Conservation (phyloP, 148 eudicot species). For the Persicaria tinctoria region DNA sequence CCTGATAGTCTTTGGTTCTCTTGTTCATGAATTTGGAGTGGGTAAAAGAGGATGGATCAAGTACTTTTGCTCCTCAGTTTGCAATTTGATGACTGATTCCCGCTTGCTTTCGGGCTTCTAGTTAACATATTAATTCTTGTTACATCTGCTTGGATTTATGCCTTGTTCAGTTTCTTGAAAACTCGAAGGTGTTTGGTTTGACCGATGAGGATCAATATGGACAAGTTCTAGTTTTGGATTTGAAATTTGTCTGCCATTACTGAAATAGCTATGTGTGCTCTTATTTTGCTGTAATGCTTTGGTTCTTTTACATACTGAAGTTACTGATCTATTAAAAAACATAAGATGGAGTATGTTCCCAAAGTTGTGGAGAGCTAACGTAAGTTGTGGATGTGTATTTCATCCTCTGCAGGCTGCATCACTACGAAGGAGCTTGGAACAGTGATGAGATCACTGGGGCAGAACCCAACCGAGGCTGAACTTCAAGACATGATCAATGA, state of each 20-base stretch:
- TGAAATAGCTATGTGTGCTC: neutral
- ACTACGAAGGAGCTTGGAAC: constrained; percentile 27
- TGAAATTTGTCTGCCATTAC: neutral
- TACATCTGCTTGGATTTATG: neutral
- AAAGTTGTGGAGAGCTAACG: neutral
- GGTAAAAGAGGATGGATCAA: neutral
- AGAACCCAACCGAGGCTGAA: constrained; percentile 26
- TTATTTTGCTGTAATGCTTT: neutral
- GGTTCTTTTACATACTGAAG: neutral
- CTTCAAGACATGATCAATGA: constrained; percentile 28
- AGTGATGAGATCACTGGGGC: constrained; percentile 24
- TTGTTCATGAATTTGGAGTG: neutral
- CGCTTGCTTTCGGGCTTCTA: neutral
- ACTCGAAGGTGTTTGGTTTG: neutral
- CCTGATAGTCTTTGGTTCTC: neutral
- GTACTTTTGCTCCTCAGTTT: neutral
- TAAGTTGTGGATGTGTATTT: neutral
- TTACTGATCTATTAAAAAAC: neutral
- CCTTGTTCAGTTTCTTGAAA: neutral
- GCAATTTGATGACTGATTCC: neutral
- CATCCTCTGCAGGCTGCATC: constrained; percentile 15
- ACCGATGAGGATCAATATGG: neutral
- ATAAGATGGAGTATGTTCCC: too few species aligned
- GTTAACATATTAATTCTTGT: neutral
- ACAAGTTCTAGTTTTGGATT: neutral